A percentile compares a stretch with the other conserved stretches of the same genome.
Evolutionary conservation across 139 green algal species (phyloP).

Genomic region (Micromonas pusilla): DNA sequence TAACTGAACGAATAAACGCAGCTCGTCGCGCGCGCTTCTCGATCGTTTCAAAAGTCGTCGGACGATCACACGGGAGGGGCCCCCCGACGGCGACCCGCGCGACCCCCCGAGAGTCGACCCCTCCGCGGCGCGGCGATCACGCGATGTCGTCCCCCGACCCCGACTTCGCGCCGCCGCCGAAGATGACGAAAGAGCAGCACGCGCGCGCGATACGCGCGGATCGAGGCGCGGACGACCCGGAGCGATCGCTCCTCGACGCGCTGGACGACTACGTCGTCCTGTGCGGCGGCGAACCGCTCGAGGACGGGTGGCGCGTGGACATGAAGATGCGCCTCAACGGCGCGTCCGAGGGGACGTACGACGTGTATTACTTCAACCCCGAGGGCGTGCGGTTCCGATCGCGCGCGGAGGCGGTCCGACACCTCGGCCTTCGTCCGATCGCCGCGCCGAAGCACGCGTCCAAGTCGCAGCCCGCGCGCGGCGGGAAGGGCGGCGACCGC

Average conservation of each 20-base stretch:
- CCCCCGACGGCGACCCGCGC: too few species aligned
- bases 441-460: too few species aligned
- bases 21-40: too few species aligned
- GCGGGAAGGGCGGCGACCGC: too few species aligned
- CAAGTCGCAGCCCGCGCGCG: too few species aligned
- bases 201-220: neutral
- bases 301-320: neutral
- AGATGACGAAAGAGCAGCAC: neutral
- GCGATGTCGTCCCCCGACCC: too few species aligned
- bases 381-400: neutral
- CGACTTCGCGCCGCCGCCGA: neutral
- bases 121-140: too few species aligned
- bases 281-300: neutral
- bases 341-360: neutral
- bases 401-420: neutral
- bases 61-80: too few species aligned
- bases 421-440: neutral
- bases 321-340: neutral
- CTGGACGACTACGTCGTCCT: neutral
- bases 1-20: too few species aligned
- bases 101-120: too few species aligned
- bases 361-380: conserved; percentile 1
- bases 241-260: neutral
- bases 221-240: neutral
- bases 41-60: too few species aligned